Conservation (phyloP, 192 early-diverging fungal species). For the Bifiguratus adelaidae region DNA sequence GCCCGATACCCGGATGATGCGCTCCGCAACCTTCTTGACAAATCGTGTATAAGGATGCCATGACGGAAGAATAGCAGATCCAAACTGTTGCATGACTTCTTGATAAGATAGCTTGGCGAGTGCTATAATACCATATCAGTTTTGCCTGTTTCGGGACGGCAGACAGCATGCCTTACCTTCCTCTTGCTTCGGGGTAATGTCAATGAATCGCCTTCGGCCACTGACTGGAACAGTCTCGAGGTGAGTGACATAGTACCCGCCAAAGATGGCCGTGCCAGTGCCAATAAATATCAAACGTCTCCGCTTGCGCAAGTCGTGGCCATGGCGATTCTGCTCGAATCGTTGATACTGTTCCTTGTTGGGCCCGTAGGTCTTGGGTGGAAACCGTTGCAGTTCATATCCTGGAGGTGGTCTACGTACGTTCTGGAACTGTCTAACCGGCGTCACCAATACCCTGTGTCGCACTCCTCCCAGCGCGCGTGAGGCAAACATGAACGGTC, state of each 20-base stretch:
- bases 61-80: slow-evolving; percentile 52
- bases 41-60: slow-evolving; percentile 47
- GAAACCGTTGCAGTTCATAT: too few relatives aligned
- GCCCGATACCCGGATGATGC: slow-evolving; percentile 59
- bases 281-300: slow-evolving; percentile 11
- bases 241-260: slow-evolving; percentile 57
- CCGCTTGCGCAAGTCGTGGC: slow-evolving; percentile 12
- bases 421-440: too few relatives aligned
- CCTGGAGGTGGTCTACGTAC: too few relatives aligned
- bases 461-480: too few relatives aligned
- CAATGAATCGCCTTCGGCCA: slow-evolving; percentile 58
- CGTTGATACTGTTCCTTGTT: slow-evolving; percentile 1
- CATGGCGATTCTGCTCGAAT: slow-evolving; percentile 2
- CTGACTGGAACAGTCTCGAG: slow-evolving; percentile 67
- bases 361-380: not conserved
- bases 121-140: not conserved
- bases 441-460: too few relatives aligned
- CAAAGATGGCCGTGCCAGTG: slow-evolving; percentile 21
- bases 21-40: slow-evolving; percentile 58
- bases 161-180: slow-evolving; percentile 15
- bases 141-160: not conserved
- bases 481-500: too few relatives aligned
- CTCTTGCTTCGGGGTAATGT: slow-evolving; percentile 46
- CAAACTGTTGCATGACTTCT: slow-evolving; percentile 55
- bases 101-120: slow-evolving; percentile 64